Percentiles rank a stretch among this genome's conserved stretches.
Evolutionary conservation across 1,284 basidiomycete genomes (phyloP).

Genomic region (Wolfiporia cocos): DNA sequence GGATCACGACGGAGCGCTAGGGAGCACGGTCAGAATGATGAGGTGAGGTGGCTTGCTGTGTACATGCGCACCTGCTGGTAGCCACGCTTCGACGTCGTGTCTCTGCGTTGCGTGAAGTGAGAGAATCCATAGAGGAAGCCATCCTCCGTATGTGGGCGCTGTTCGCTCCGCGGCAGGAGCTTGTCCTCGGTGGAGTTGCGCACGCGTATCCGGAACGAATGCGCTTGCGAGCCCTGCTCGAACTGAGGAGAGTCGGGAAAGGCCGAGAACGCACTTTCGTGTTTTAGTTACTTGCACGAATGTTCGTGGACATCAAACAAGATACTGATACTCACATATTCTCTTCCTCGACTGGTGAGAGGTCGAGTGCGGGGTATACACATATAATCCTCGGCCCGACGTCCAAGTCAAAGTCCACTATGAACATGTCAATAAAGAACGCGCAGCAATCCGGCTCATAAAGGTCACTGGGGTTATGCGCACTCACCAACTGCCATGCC

Average conservation of each 20-base stretch:
- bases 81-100: constrained; percentile 69
- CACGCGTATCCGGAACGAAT: constrained; percentile 69
- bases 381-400: constrained; percentile 79
- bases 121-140: constrained; percentile 83
- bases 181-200: constrained; percentile 21
- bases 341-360: constrained; percentile 65
- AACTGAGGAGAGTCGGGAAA: constrained; percentile 90
- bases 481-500: constrained; percentile 65
- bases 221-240: constrained; percentile 65
- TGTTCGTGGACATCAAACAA: too few species aligned
- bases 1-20: constrained; percentile 81
- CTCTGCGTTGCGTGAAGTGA: constrained; percentile 72
- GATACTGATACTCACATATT: constrained; percentile 65
- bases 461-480: constrained; percentile 2
- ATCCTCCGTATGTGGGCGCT: constrained; percentile 40
- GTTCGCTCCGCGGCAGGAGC: constrained; percentile 21
- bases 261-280: constrained; percentile 80
- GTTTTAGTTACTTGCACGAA: too few species aligned
- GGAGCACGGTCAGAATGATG: constrained; percentile 3
- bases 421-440: constrained; percentile 17
- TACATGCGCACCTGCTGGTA: constrained; percentile 75
- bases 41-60: constrained; percentile 13
- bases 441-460: too few species aligned
- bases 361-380: constrained; percentile 56
- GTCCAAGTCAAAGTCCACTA: constrained; percentile 87